Evolutionary conservation across 2,329 filamentous ascomycete genomes (phyloP), one percentile per base, ranked within the genome.

Genomic region (Cyphellophora europaea): DNA sequence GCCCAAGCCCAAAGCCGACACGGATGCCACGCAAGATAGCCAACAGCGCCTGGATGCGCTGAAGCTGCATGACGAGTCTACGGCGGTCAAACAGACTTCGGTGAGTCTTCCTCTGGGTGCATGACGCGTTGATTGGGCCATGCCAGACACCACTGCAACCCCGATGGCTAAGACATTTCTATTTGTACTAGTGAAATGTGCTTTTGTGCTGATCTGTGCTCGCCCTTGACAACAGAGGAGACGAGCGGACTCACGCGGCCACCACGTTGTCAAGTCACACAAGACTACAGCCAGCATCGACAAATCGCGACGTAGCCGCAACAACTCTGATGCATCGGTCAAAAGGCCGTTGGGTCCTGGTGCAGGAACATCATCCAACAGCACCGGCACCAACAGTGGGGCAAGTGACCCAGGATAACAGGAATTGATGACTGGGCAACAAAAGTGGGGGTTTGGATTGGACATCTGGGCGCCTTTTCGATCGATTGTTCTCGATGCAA

Each of bases 21-120:
- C 81, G 23, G 87, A 95, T 57, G 75, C 79, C 3, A 71, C 79
- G 33, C 83, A 89, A 49, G 85, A 91, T 51, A 89, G 81, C 56
- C 81, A 86, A 60, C 84, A 88, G 63, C 75, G 86, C 49, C 71
- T 96, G 48, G 86, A 95, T 61, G 88, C 86, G 34, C 69, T 96
- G 50, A 87, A 91, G 58, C 69, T 96, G 53, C 83, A 93, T 57
- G 89, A 96, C 59, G 83, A 78, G 38, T 57, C 64, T 21, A 48
- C 54, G 33, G 42, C 54, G 30, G 62, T 72, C 49, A 79, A 84
- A 45, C 56, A 59, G 43, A 62, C 55, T 39, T 63, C 62, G 58
- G 63, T 66, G 55, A 65, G 63, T 62, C 40, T 16, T 14, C 18
- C 14, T 23, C 13, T 27, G 32, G 19, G 14, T 23, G 12, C 25